These are phyloP conservation scores for Solanum corneliomulleri DNA, from an alignment of 257 asterid genomes.

Conservation along the genomic window DNA sequence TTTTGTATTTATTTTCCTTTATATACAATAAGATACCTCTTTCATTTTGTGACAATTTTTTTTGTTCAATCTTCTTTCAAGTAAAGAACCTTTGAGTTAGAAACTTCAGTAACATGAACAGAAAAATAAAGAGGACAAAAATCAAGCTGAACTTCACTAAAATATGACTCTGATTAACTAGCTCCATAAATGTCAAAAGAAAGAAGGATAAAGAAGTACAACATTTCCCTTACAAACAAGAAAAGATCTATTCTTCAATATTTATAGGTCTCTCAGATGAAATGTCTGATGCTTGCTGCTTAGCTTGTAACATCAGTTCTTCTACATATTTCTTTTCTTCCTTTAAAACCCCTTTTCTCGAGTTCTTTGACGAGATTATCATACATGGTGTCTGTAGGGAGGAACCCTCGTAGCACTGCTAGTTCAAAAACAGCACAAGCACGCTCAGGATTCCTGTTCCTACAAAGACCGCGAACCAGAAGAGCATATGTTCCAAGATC, in stretches of 20 bases:
- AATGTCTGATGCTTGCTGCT: constrained; percentile 1
- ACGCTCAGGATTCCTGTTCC: constrained; percentile 30
- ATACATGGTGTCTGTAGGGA: constrained; percentile 43
- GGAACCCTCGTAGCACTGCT: constrained; percentile 45
- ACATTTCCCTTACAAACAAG: background rate
- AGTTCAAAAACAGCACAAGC: constrained; percentile 73
- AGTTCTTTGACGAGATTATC: constrained; percentile 34
- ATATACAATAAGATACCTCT: background rate
- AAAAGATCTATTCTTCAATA: background rate
- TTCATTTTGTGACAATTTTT: background rate
- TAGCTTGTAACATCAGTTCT: constrained; percentile 40
- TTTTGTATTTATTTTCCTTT: background rate
- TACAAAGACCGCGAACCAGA: constrained; percentile 46
- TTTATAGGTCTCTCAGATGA: background rate
- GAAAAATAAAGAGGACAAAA: background rate
- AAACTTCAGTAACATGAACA: background rate
- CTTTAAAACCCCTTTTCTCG: constrained; percentile 37
- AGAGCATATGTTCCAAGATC: constrained; percentile 63
- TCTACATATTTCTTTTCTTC: constrained; percentile 36
- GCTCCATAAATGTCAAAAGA: background rate
- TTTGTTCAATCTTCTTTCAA: background rate
- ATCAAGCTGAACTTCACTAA: background rate
- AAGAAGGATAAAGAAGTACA: background rate
- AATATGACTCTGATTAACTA: background rate
- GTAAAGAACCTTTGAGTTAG: background rate